A percentile compares a stretch with the other conserved stretches of the same genome.
These are phyloP conservation scores for Phytophthora colocasiae DNA, from an alignment of 352 stramenopile genomes.

Conservation along the genomic window DNA sequence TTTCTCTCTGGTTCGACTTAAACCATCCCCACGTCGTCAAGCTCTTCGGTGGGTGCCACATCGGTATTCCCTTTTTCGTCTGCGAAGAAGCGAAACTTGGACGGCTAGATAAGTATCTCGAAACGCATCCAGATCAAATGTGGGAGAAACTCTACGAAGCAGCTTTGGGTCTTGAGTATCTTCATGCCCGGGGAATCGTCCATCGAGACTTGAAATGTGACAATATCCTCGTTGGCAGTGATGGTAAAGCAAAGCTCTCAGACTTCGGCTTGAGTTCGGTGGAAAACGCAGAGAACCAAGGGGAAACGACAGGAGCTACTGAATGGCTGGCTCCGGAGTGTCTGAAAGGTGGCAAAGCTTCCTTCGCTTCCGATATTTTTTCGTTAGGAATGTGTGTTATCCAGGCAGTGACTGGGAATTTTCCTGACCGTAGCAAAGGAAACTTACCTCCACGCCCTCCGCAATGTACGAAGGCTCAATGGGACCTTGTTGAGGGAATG, in stretches of 20 bases:
- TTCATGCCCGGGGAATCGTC: slow-evolving; percentile 64
- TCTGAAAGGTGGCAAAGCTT: background rate
- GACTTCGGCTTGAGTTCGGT: slow-evolving; percentile 47
- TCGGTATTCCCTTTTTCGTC: slow-evolving; percentile 35
- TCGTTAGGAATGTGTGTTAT: slow-evolving; percentile 29
- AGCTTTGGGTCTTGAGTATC: slow-evolving; percentile 54
- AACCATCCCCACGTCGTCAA: slow-evolving; percentile 49
- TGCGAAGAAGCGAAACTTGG: slow-evolving; percentile 39
- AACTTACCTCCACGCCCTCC: background rate
- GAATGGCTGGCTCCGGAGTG: slow-evolving; percentile 19
- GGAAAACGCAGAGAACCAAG: background rate
- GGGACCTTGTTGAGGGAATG: slow-evolving; percentile 9
- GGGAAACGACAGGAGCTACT: background rate
- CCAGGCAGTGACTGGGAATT: slow-evolving; percentile 15
- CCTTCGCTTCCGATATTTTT: slow-evolving; percentile 18
- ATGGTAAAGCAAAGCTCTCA: slow-evolving; percentile 39
- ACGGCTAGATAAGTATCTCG: slow-evolving; percentile 34
- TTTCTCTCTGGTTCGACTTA: slow-evolving; percentile 39
- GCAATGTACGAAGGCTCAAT: slow-evolving; percentile 2
- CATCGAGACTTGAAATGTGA: slow-evolving; percentile 88
- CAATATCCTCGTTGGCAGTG: slow-evolving; percentile 81
- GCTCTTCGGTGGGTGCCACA: slow-evolving; percentile 43
- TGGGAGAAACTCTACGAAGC: slow-evolving; percentile 46
- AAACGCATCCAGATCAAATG: background rate
- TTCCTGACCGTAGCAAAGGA: background rate